Base-by-base conservation (phyloP, 441 rosid species). In the Pelargonium citronellum region DNA sequence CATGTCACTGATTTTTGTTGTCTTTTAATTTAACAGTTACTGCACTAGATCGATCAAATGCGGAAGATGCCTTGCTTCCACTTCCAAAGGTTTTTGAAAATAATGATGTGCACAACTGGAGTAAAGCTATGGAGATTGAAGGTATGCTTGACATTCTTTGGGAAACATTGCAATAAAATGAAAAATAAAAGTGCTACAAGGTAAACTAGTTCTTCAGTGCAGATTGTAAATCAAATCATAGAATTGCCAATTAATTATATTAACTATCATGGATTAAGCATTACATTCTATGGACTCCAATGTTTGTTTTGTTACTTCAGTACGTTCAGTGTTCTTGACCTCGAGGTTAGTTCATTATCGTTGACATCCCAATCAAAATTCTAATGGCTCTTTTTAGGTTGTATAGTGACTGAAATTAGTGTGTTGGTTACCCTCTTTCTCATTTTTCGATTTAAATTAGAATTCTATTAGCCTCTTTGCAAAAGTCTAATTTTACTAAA, bases 21-120 rank as follows among this genome's bases (percentile, higher is more conserved):
- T 47, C 74, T 80, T 60, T 47, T 80, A 22, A 64, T 77, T 80
- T 49, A 64, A 73, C 83, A 95, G 98, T 89, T 61, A 86, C 86
- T 67, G 95, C 98, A 70, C 75, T 95, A 74, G 99, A 95, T 77
- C 89, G 96, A 70, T 86, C 96, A 37, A 83, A 89, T 79, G 92
- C 94, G 17, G 96, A 90, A 79, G 93, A 88, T 78, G 97, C 98
- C 12, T 46, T 81, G 51, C 86, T 87, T 81, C 96, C 97, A 69
- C 78, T 88, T 37, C 84, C 93, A 66, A 86, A 78, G 77, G 65
- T 84, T 74, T 80, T 85, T 69, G 83, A 87, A 78, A 68, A 82
- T 75, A 71, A 62, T 37, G 83, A 82, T 58, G 70, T 76, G 74
- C 87, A 85, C 66, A 69, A 68, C 49, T 73, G 72, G 74, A 77